A percentile compares a stretch with the other conserved stretches of the same genome.
Evolutionary conservation across 106 monocot genomes (phyloP).

Genomic region (Phalaenopsis equestris): DNA sequence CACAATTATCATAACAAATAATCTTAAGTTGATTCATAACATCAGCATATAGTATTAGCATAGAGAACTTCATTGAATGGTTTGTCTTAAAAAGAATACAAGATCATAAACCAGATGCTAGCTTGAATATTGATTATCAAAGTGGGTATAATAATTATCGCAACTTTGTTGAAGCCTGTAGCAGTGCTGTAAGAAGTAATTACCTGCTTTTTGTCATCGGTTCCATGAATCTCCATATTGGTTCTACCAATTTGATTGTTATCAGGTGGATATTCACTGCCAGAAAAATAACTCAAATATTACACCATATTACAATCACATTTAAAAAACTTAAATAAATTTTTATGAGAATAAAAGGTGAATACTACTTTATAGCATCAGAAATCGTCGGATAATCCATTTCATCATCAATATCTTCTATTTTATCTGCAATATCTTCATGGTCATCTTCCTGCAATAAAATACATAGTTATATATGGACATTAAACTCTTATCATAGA

Average conservation of each 20-base stretch:
- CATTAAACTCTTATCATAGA: background rate
- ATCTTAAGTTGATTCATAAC: too few relatives aligned
- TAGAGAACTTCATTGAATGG: too few relatives aligned
- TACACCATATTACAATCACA: background rate
- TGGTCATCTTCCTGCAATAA: conserved; percentile 29
- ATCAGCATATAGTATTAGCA: too few relatives aligned
- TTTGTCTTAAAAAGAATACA: too few relatives aligned
- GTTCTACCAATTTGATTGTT: background rate
- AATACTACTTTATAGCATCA: background rate
- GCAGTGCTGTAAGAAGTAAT: too few relatives aligned
- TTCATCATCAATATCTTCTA: conserved; percentile 28
- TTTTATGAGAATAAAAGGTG: background rate
- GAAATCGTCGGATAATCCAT: conserved; percentile 12
- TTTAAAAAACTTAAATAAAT: background rate
- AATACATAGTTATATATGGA: background rate
- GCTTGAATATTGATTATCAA: too few relatives aligned
- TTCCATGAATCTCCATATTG: conserved; percentile 1
- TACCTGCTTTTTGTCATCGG: background rate
- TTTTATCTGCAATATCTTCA: conserved; percentile 28
- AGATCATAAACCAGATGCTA: too few relatives aligned
- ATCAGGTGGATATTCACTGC: background rate
- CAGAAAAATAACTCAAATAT: background rate
- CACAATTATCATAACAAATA: too few relatives aligned
- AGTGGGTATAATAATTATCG: too few relatives aligned
- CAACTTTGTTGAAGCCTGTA: too few relatives aligned